These are phyloP conservation scores for Metarhizium brunneum DNA, from an alignment of 2,329 filamentous ascomycete genomes.

Conservation along the genomic window DNA sequence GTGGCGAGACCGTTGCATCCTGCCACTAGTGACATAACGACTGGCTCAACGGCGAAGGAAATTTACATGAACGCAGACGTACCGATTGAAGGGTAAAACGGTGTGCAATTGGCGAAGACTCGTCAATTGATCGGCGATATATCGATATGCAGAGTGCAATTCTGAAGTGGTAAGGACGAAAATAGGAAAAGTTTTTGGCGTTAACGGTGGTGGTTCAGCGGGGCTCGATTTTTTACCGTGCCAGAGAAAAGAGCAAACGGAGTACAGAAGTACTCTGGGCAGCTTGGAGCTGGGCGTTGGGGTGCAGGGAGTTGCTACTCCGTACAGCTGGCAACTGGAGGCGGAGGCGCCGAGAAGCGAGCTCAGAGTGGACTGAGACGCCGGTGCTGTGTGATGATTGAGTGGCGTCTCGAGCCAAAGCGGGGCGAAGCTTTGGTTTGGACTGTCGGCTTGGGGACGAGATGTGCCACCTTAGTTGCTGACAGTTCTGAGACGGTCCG, in stretches of 20 bases:
- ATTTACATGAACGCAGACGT: neutral
- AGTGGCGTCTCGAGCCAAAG: slow-evolving; percentile 5
- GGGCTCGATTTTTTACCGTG: slow-evolving; percentile 8
- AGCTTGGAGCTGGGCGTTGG: neutral
- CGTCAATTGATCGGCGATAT: slow-evolving; percentile 4
- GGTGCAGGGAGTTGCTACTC: neutral
- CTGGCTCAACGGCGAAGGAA: neutral
- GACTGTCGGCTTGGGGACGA: neutral
- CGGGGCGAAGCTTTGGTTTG: slow-evolving; percentile 1
- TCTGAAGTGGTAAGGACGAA: slow-evolving; percentile 7
- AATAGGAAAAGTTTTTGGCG: slow-evolving; percentile 17
- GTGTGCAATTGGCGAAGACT: neutral
- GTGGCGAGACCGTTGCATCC: neutral
- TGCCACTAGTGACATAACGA: neutral
- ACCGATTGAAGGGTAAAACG: neutral
- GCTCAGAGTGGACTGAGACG: neutral
- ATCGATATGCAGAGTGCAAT: slow-evolving; percentile 3
- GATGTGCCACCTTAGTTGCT: too few relatives aligned
- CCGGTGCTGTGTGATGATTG: neutral
- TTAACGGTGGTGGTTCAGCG: slow-evolving; percentile 10
- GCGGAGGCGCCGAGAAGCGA: neutral
- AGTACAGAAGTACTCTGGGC: neutral
- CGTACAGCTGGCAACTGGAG: neutral
- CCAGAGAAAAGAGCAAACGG: slow-evolving; percentile 1
- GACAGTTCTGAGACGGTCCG: too few relatives aligned